Evolutionary conservation across 176 grass and related monocot species (phyloP).

Genomic region (Cymbopogon citratus): DNA sequence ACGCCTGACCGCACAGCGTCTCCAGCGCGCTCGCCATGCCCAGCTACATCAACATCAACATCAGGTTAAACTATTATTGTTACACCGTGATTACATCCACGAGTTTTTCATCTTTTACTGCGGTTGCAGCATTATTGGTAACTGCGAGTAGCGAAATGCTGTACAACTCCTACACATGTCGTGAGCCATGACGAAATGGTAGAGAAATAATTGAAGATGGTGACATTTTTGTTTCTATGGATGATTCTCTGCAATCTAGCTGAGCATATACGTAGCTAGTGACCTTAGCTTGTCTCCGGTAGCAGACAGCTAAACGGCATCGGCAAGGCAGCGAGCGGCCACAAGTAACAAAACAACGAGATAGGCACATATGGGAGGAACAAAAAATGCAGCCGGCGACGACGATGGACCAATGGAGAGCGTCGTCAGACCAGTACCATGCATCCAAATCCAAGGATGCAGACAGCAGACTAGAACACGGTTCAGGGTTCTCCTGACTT

Average conservation of each 20-base stretch:
- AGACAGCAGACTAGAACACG: background rate
- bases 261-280: background rate
- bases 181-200: background rate
- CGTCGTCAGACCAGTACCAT: background rate
- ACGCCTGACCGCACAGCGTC: conserved; percentile 60
- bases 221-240: background rate
- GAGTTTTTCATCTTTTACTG: background rate
- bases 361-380: background rate
- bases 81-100: background rate
- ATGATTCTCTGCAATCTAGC: background rate
- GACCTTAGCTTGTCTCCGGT: background rate
- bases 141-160: background rate
- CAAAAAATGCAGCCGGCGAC: background rate
- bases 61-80: background rate
- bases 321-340: too few species aligned
- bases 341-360: background rate
- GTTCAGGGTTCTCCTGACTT: background rate
- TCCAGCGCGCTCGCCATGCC: conserved; percentile 73
- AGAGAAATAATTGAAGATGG: background rate
- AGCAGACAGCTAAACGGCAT: background rate
- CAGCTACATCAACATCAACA: conserved; percentile 1
- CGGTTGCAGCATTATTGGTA: background rate
- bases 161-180: background rate
- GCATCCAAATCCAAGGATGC: background rate
- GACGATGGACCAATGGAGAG: background rate